Percentiles rank a stretch among this genome's conserved stretches.
Evolutionary conservation across 2,329 filamentous ascomycete genomes (phyloP).

Genomic region (Chalaropsis ovoidea): DNA sequence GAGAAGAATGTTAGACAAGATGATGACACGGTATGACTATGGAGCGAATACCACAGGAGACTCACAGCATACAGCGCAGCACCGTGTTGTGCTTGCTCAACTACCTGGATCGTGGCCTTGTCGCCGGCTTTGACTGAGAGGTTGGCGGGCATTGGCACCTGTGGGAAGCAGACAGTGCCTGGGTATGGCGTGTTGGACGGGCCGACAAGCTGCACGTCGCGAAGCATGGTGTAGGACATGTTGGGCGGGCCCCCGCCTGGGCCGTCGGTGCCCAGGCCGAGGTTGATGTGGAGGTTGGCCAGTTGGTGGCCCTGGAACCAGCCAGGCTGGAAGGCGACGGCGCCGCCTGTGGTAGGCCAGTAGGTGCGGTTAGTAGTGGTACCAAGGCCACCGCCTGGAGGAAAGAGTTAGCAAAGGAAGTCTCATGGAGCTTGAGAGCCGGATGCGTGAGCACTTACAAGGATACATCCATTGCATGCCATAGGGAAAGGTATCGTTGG

Average conservation of each 20-base stretch:
- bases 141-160: conserved; percentile 71
- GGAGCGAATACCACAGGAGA: conserved; percentile 24
- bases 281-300: conserved; percentile 80
- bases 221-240: conserved; percentile 75
- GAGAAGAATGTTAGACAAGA: background rate
- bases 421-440: background rate
- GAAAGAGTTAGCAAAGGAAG: conserved; percentile 3
- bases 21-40: background rate
- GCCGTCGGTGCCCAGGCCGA: conserved; percentile 66
- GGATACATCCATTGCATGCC: conserved; percentile 96
- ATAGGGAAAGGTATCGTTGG: conserved; percentile 68
- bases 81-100: conserved; percentile 74
- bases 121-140: conserved; percentile 66
- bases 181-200: conserved; percentile 77
- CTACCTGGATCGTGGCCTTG: conserved; percentile 79
- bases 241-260: conserved; percentile 60
- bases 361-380: conserved; percentile 74
- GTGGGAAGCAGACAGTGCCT: conserved; percentile 78
- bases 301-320: conserved; percentile 86
- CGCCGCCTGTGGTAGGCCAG: conserved; percentile 82
- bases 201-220: conserved; percentile 71
- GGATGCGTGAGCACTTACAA: conserved; percentile 50
- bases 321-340: conserved; percentile 81
- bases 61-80: conserved; percentile 71
- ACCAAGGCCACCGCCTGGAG: conserved; percentile 69